A percentile compares a stretch with the other conserved stretches of the same genome.
These are phyloP conservation scores for Athelia sp. DNA, from an alignment of 1,284 basidiomycete genomes.

Conservation along the genomic window DNA sequence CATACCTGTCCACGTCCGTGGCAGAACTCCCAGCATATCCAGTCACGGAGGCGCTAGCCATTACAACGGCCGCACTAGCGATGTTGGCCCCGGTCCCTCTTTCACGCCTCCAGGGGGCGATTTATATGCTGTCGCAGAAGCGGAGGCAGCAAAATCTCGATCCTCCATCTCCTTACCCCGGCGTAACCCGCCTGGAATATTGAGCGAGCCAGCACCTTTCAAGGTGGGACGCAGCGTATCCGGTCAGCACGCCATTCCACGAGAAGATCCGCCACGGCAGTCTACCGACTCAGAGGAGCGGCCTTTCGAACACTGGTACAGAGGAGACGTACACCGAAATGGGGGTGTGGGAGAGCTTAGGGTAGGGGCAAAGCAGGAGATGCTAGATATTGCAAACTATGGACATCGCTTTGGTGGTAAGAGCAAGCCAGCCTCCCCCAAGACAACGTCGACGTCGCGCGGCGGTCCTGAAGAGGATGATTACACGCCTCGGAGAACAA, in stretches of 20 bases:
- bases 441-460: slow-evolving; percentile 8
- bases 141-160: slow-evolving; percentile 18
- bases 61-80: slow-evolving; percentile 22
- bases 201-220: slow-evolving; percentile 48
- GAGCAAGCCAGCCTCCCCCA: slow-evolving; percentile 14
- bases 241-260: slow-evolving; percentile 18
- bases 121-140: slow-evolving; percentile 11
- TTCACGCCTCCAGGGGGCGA: slow-evolving; percentile 19
- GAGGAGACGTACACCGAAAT: slow-evolving; percentile 72
- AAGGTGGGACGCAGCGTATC: slow-evolving; percentile 21
- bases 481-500: slow-evolving; percentile 30
- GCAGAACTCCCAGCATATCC: slow-evolving; percentile 37
- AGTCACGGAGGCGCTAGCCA: slow-evolving; percentile 28
- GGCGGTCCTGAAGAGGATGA: slow-evolving; percentile 9
- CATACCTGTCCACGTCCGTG: slow-evolving; percentile 41
- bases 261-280: slow-evolving; percentile 28
- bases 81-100: slow-evolving; percentile 17
- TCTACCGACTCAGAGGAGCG: slow-evolving; percentile 74
- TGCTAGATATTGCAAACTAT: slow-evolving; percentile 79
- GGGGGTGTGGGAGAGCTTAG: slow-evolving; percentile 75
- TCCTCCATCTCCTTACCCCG: slow-evolving; percentile 13
- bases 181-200: slow-evolving; percentile 32
- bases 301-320: slow-evolving; percentile 80
- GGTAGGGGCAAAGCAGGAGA: slow-evolving; percentile 65
- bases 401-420: slow-evolving; percentile 45